Conservation (phyloP, 2,329 filamentous ascomycete genomes). For the Fusarium globosum region DNA sequence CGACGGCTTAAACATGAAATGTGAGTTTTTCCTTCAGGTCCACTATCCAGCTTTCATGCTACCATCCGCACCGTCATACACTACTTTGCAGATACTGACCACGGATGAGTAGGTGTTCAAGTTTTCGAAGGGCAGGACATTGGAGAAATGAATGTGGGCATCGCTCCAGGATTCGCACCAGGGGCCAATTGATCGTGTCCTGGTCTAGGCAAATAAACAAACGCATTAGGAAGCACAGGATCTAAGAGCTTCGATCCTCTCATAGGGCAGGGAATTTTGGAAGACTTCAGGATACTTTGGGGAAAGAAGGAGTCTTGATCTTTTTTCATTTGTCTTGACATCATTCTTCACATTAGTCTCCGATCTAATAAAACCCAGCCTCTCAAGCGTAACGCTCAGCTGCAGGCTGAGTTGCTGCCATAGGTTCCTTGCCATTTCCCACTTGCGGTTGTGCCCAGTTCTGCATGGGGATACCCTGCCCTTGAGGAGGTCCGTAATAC, state of each 20-base stretch:
- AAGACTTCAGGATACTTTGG: background rate
- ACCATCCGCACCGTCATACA: too few species aligned
- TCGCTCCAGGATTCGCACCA: background rate
- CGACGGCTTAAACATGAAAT: background rate
- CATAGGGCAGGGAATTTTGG: background rate
- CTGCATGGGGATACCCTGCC: slow-evolving; percentile 39
- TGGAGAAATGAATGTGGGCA: background rate
- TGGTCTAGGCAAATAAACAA: fast-evolving
- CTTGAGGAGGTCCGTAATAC: slow-evolving; percentile 24
- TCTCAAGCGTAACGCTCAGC: slow-evolving; percentile 20
- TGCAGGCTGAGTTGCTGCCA: slow-evolving; percentile 1
- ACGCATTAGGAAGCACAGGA: fast-evolving
- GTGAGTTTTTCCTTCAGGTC: background rate
- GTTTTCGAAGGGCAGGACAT: fast-evolving
- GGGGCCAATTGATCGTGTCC: background rate
- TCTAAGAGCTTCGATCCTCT: too few species aligned
- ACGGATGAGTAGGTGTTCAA: too few species aligned
- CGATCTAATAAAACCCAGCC: too few species aligned
- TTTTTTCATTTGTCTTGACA: background rate
- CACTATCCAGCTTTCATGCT: background rate
- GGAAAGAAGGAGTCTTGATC: background rate
- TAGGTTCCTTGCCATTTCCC: slow-evolving; percentile 25
- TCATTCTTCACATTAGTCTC: background rate
- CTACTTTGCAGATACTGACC: too few species aligned
- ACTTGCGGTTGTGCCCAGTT: slow-evolving; percentile 9